Percentiles rank a stretch among this genome's conserved stretches.
These are phyloP conservation scores for Aspergillus thermomutatus DNA, from an alignment of 2,329 filamentous ascomycete genomes.

Conservation along the genomic window DNA sequence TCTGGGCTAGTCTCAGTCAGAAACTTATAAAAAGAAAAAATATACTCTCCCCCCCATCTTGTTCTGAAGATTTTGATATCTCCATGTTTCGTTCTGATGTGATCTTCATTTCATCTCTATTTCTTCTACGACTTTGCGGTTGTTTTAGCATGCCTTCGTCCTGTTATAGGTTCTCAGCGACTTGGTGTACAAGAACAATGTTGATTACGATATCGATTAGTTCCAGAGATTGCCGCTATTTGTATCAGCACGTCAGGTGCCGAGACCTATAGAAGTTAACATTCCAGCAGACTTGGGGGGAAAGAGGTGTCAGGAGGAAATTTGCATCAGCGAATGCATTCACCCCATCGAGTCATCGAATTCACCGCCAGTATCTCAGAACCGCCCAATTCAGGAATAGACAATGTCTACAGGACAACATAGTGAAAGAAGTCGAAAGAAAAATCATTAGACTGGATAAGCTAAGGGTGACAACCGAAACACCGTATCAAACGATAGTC, in stretches of 20 bases:
- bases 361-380: not conserved
- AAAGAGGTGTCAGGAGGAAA: too few relatives aligned
- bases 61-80: not conserved
- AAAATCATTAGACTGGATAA: not conserved
- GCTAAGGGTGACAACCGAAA: constrained; percentile 2
- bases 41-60: constrained; percentile 1
- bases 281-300: not conserved
- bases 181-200: not conserved
- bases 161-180: not conserved
- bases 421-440: too few relatives aligned
- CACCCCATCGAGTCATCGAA: not conserved
- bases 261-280: not conserved
- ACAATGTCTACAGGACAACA: too few relatives aligned
- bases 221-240: not conserved
- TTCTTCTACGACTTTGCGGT: not conserved
- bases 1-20: constrained; percentile 20
- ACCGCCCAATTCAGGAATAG: not conserved
- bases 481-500: constrained; percentile 14
- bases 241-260: not conserved
- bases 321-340: not conserved
- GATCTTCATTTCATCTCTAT: not conserved
- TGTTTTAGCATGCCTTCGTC: not conserved
- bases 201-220: not conserved
- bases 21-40: constrained; percentile 4
- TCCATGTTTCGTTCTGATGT: constrained; percentile 3